Base-by-base conservation (phyloP, 2,329 filamentous ascomycete species). In the Albifimbria verrucaria region DNA sequence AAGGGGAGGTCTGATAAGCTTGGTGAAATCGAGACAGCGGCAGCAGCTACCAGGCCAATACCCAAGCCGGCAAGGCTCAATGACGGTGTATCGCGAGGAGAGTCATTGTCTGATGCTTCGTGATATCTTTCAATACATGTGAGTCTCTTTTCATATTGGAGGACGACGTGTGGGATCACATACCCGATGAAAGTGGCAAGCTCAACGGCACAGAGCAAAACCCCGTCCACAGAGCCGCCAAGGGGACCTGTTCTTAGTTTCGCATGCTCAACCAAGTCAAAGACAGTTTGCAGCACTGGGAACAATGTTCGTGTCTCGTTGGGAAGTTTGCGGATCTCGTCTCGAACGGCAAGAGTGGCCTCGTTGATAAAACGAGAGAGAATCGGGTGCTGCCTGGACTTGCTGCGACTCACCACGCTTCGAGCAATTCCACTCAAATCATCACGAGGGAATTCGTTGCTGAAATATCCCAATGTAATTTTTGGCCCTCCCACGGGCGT, bases 131-230 rank as follows among this genome's bases (percentile, higher is more conserved):
- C n/a, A n/a, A n/a, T n/a, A n/a, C n/a, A n/a, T n/a, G n/a, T n/a
- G n/a, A n/a, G n/a, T n/a, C n/a, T n/a, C n/a, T n/a, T n/a, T n/a
- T n/a, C n/a, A n/a, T n/a, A n/a, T n/a, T n/a, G n/a, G n/a, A n/a
- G n/a, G n/a, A n/a, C n/a, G n/a, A n/a, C n/a, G n/a, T n/a, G n/a
- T n/a, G n/a, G n/a, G n/a, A n/a, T n/a, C n/a, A n/a, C 67, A 52
- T 67, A 78, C 77, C 70, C 72, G 46, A 81, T 78, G 46, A 72
- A 67, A 2, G 65, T 66, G 1, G 60, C 75, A 3, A 81, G 28
- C 55, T 80, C 61, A 4, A 74, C 54, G 1, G 68, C 61, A 45
- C 60, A 62, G 2, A 80, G 68, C 1, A 80, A 58, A 6, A 72
- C 65, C 2, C 77, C 72, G 26, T 80, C 76, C 2, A 80, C 59